Evolutionary conservation across 495 filamentous ascomycete species (phyloP), one percentile per base, ranked within the genome.

Genomic region (Penicillium argentinense): DNA sequence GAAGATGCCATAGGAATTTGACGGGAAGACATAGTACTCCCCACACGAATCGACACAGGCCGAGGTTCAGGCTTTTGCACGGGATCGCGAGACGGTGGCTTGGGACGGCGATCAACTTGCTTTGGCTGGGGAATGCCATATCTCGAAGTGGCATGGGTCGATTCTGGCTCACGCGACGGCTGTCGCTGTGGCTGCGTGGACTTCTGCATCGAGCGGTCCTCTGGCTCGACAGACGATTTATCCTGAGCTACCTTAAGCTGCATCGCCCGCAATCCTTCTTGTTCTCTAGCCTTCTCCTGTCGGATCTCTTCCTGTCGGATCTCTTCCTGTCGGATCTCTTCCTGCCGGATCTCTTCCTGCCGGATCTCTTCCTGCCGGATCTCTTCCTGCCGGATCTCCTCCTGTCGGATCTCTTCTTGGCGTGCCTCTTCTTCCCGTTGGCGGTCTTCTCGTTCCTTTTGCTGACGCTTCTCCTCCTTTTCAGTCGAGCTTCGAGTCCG

Each of bases 41-140:
- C 84, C 21, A 96, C 84, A 23, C 85, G 80, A 50, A 96, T 92
- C 1, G 87, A 79, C 3, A 89, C 87, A 2, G 87, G 87, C 13
- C 83, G 85, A 9, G 87, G 87, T 58, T 85, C 87, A 1, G 79
- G 61, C 57, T 89, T 90, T 19, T 76, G 68, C 4, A 76, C 39
- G 2, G 75, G 52, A 40, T 91, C 86, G 53, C 87, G 89, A 16
- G 78, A 80, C 1, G 88, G 87, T 2, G 88, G 87, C 53, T 84
- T 90, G 1, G 87, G 83, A 32, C 88, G 72, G 58, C 86, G 76
- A 9, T 89, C 65, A 55, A 75, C 68, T 47, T 80, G 67, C 61
- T 74, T 75, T 64, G 66, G 72, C 30, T 65, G 60, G 9, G 84
- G 81, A 40, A 68, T 53, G 4, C 64, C 51, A 34, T 56, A 60